Evolutionary conservation across 2,329 filamentous ascomycete species (phyloP), one percentile per base, ranked within the genome.

Genomic region (Fusarium sp.): DNA sequence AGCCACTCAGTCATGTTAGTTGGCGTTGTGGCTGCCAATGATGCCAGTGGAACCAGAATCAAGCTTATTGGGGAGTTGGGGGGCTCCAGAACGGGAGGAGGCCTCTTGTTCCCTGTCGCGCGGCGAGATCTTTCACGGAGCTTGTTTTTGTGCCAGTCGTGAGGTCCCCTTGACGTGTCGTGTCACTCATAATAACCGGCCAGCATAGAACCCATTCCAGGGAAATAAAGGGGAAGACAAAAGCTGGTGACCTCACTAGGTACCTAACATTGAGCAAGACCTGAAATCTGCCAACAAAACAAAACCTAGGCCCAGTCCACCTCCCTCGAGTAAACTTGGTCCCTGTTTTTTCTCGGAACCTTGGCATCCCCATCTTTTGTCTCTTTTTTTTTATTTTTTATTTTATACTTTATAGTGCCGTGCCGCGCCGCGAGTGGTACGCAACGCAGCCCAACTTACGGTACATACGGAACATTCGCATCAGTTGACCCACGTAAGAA

Each of bases 151-250:
- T 51, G 33, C 55, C 65, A 60, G 30, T 33, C 44, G 38, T 39
- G 41, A 54, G 50, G 68, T 61, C 41, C 53, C 64, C 41, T 68
- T 65, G 69, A 72, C 70, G 70, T 67, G 65, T 63, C 69, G 61
- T 67, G 65, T 56, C 56, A 45, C 38, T 61, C 47, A 22, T 54
- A 62, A 44, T 57, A 41, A 70, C n/a, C 42, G 58, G 55, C 59
- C 42, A 56, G 56, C 48, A 56, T 35, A 51, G 31, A 30, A 35
- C 24, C 35, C 39, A 56, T 65, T 66, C 35, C 61, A 58, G 42
- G 65, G 70, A 73, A 72, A 73, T 66, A 66, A 70, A 65, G 51
- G 59, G 61, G 47, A 41, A 41, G 24, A 54, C 30, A 41, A 39
- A 38, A 28, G 26, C 35, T 38, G 51, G 67, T 71, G 67, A 71